Evolutionary conservation across 2,329 filamentous ascomycete genomes (phyloP), one percentile per base, ranked within the genome.

Genomic region (Alternaria conjuncta): DNA sequence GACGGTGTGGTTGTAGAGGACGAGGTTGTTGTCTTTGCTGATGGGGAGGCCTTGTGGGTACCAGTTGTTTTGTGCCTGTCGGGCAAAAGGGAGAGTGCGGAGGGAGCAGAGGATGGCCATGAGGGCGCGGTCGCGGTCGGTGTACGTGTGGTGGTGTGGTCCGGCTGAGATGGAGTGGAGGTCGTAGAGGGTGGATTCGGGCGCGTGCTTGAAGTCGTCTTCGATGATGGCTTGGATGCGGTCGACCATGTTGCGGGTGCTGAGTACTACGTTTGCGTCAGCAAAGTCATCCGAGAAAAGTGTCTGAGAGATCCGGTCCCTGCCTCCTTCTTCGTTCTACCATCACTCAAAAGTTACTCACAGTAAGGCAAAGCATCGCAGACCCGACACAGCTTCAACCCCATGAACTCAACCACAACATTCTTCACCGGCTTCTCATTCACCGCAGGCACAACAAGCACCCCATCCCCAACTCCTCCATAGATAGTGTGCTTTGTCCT

Each of bases 361-460:
- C 61, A 11, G n/a, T 60, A 60, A 10, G 61, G 61, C 13, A 63
- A 12, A 6, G 61, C 61, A 20, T 60, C 57, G 12, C 57, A 55
- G 12, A 63, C 15, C 8, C n/a, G 45, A 13, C 51, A 59, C 11
- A 63, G 18, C 15, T 55, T 55, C 13, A 63, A 28, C 13, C 61
- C 61, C 13, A 51, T 50, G 15, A 55, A 56, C 21, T 41, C 57
- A 9, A 36, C 21, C 10, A 63, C 57, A 13, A 60, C 21, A 25
- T 60, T 45, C 13, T 60, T 51, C 9, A 50, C 50, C 0, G 51
- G 61, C 15, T 36, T 51, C 11, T 10, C 15, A 36, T 50, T 55
- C 11, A 45, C 56, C 9, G 21, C 20, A 8, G 61, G 61, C 21
- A 63, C 57, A 6, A 21, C 45, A 0, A 63, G 50, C 11, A 5